Evolutionary conservation across 306 rosid species (phyloP).

Genomic region (Glycine latifolia): DNA sequence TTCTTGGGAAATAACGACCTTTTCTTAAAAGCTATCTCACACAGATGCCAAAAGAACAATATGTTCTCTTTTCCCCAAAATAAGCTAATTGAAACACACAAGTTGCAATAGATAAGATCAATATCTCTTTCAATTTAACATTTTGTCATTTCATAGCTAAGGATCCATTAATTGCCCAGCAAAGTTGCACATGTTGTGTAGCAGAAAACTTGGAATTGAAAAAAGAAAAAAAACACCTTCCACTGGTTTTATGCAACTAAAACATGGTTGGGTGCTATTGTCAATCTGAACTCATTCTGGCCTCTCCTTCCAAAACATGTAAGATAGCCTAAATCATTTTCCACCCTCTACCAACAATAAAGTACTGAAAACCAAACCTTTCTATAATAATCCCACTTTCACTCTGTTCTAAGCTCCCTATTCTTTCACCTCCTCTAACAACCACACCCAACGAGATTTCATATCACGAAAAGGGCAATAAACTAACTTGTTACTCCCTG

Average conservation of each 20-base stretch:
- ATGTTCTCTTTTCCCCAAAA: slow-evolving; percentile 5
- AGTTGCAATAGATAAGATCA: background rate
- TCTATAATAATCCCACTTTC: background rate
- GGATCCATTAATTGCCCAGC: slow-evolving; percentile 11
- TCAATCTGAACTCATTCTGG: background rate
- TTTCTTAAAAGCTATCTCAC: background rate
- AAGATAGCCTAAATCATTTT: too few species aligned
- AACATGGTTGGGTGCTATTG: background rate
- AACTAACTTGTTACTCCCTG: background rate
- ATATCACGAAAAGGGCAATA: background rate
- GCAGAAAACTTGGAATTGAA: background rate
- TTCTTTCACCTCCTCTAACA: slow-evolving; percentile 15
- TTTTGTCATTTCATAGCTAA: slow-evolving; percentile 10
- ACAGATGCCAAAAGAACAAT: background rate
- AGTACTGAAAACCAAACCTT: background rate
- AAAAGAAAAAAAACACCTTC: background rate
- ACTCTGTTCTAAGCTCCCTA: background rate
- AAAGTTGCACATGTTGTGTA: background rate
- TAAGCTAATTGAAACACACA: background rate
- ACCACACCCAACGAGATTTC: background rate
- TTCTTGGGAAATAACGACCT: background rate
- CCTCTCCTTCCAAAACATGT: too few species aligned
- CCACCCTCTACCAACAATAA: background rate
- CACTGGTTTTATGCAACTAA: background rate
- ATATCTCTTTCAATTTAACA: slow-evolving; percentile 1